phyloP scores from a whole-genome alignment of 106 monocot species.

The Phalaenopsis aphrodite region DNA sequence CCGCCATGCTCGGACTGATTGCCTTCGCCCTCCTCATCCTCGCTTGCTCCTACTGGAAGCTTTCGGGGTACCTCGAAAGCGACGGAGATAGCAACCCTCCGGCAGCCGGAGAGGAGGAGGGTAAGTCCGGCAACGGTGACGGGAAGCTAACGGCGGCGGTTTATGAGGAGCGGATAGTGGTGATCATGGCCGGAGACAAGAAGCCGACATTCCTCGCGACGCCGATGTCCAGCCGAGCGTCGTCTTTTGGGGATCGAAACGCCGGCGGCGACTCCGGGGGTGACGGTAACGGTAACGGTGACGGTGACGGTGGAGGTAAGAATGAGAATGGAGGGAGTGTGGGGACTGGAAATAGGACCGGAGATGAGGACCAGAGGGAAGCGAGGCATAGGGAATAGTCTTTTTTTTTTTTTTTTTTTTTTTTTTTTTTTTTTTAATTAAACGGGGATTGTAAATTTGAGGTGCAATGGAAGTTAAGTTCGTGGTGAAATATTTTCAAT shows the following conservation, averaged over 20 bases:
- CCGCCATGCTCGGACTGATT: constrained; percentile 62
- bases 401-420: too few relatives aligned
- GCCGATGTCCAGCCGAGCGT: constrained; percentile 42
- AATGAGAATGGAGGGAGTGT: background rate
- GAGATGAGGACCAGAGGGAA: background rate
- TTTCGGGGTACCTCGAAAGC: constrained; percentile 41
- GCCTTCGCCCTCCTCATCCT: constrained; percentile 65
- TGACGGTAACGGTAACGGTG: background rate
- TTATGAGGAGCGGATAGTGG: constrained; percentile 42
- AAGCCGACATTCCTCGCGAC: constrained; percentile 60
- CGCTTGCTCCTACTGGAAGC: constrained; percentile 71
- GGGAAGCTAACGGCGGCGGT: background rate
- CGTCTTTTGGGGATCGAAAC: constrained; percentile 29
- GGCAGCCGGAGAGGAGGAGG: background rate
- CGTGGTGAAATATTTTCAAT: too few relatives aligned
- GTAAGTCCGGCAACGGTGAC: background rate
- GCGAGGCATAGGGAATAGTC: background rate
- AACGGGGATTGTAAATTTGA: background rate
- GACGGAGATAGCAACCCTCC: background rate
- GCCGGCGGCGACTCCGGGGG: background rate
- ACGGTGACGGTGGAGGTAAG: background rate
- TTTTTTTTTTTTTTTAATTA: background rate
- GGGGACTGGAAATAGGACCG: background rate
- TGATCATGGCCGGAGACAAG: constrained; percentile 63
- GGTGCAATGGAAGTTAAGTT: too few relatives aligned